Base-by-base conservation (phyloP, 1,139 yeast genomes). In the Candida tetrigidarum region DNA sequence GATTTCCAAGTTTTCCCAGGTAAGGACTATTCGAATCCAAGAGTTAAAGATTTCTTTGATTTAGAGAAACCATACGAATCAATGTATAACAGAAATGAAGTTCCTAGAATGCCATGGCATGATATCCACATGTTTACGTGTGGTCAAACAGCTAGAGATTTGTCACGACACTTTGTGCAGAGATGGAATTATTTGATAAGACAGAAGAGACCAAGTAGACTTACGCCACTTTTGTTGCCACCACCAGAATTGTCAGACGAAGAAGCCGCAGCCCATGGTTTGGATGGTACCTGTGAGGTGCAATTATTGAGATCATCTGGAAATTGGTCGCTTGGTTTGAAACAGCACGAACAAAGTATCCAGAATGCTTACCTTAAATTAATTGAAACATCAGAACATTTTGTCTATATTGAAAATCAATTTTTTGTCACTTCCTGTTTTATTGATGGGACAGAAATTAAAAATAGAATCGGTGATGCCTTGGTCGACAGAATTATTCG, bases 81-180 rank as follows among this genome's bases (percentile, higher is more conserved):
- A 18, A 86, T 93, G 96, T 91, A 91, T 61, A 96, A 95, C 63
- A 79, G 99, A 51, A 72, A 80, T 26, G 66, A 66, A 18, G 78
- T 81, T 12, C 98, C 99, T 3, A 79, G 99, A 57, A 95, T 95
- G 99, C 99, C 99, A 5, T 95, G 99, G 99, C 99, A 95, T 64
- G 99, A 95, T 74, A 89, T 95, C 38, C 98, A 93, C 58, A 93
- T 92, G 96, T 83, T 91, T 69, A 84, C 96, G 2, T 81, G 92
- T 8, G 99, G 99, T n/a, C 96, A 92, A 58, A 83, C 92, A 5
- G 99, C 98, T 0, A 76, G 98, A 49, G 99, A 95, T 64, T 69
- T 93, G 48, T 80, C 96, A 0, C 80, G 99, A 46, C 99, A 93
- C 64, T 95, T 95, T 66, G 96, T 92, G 11, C 99, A 95, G 67